Base-by-base conservation (phyloP, 805 yeast genomes). In the Zygosaccharomyces lentus region DNA sequence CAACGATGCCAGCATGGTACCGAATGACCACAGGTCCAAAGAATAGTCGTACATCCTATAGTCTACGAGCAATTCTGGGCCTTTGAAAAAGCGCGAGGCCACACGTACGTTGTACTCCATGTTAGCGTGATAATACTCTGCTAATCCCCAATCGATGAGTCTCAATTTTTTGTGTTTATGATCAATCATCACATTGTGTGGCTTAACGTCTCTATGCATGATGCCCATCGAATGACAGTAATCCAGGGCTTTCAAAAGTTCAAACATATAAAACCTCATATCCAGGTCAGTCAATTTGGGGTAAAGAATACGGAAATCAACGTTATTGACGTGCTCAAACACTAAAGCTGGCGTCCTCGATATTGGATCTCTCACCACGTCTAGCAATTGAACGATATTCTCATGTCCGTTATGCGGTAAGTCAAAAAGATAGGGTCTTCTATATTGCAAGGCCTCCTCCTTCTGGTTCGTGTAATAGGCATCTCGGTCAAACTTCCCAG, bases 151-250 rank as follows among this genome's bases (percentile, higher is more conserved):
- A 67, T 90, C 97, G 45, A 90, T 89, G 53, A 89, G 75, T 52
- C 96, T 77, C 55, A 90, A 69, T 59, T 77, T 80, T 65, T 70
- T 80, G 51, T 74, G 76, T 49, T 75, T 70, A 45, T 87, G 96
- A 65, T 90, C 96, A 55, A 90, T 90, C 96, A 90, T 90, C 52
- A 90, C 86, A 66, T 90, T 90, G 59, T 90, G 96, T 9, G 97
- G 97, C 66, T 90, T 90, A 46, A 90, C 96, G 67, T 90, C 97
- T 63, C 97, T 75, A 62, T 90, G 97, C 81, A 90, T 89, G 50
- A 90, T 87, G 17, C 97, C 97, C 88, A 85, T 85, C 9, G 96
- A 86, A 67, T 90, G 97, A 32, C 90, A 82, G 64, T 78, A 90
- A 62, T 90, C 96, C 55, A 90, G 73, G 9, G 96, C 96, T 56